Conservation (phyloP, 2,329 filamentous ascomycete species). For the Cadophora sp. region DNA sequence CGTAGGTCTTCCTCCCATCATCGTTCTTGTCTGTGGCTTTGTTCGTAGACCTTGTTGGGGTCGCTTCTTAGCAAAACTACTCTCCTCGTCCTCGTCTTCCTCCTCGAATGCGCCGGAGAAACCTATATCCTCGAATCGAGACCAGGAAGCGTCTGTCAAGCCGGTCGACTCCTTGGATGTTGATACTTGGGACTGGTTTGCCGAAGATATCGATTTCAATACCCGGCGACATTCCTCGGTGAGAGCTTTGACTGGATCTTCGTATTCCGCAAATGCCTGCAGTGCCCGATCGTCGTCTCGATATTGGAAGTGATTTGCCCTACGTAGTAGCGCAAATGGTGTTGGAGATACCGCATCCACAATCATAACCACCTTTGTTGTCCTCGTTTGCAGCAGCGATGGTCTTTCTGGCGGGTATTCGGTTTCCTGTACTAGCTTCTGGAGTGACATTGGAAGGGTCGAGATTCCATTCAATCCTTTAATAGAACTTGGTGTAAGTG, state of each 20-base stretch:
- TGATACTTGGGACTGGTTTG: conserved; percentile 83
- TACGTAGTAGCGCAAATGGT: conserved; percentile 86
- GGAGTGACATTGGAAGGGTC: conserved; percentile 85
- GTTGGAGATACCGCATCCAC: conserved; percentile 95
- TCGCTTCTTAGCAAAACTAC: conserved; percentile 44
- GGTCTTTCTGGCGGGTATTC: conserved; percentile 90
- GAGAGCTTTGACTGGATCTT: conserved; percentile 85
- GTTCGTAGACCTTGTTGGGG: conserved; percentile 63
- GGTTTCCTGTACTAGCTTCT: conserved; percentile 88
- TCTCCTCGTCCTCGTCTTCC: conserved; percentile 62
- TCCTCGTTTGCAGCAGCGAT: conserved; percentile 76
- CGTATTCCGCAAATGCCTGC: conserved; percentile 84
- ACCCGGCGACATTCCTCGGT: conserved; percentile 96
- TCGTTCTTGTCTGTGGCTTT: conserved; percentile 70
- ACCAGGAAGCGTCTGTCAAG: conserved; percentile 89
- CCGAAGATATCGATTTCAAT: conserved; percentile 83
- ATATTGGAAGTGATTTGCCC: conserved; percentile 95
- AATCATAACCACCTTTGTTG: conserved; percentile 94
- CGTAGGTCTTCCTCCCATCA: conserved; percentile 72
- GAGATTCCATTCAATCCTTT: conserved; percentile 80
- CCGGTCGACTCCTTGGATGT: conserved; percentile 74
- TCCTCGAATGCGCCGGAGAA: conserved; percentile 81
- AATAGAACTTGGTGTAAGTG: conserved; percentile 78
- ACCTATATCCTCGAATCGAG: conserved; percentile 92
- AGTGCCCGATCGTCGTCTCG: conserved; percentile 86